Conservation (phyloP, 495 filamentous ascomycete species). For the Cenococcum geophilum region DNA sequence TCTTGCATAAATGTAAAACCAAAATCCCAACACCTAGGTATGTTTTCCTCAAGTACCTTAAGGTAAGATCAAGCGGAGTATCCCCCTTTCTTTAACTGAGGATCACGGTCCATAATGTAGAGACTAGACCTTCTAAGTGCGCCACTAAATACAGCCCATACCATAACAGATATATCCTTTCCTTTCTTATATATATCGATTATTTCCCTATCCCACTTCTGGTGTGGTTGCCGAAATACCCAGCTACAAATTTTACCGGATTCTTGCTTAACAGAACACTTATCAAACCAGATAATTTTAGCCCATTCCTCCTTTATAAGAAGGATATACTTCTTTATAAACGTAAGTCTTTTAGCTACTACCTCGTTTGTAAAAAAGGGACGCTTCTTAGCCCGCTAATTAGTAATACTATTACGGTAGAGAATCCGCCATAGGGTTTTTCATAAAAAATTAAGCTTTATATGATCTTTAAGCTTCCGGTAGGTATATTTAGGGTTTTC, state of each 20-base stretch:
- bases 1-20: background rate
- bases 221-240: background rate
- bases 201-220: background rate
- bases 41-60: background rate
- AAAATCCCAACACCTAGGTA: background rate
- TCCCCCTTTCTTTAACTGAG: background rate
- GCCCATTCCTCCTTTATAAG: no score
- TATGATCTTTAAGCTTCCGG: no score
- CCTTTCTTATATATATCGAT: background rate
- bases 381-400: no score
- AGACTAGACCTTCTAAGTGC: background rate
- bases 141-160: background rate
- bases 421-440: no score
- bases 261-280: background rate
- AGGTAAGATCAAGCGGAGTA: background rate
- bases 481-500: no score
- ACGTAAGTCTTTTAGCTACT: no score
- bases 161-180: background rate
- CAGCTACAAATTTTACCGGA: background rate
- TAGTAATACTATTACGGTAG: no score
- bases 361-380: no score
- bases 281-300: background rate
- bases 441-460: no score
- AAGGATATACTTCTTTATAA: no score
- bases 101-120: background rate